Evolutionary conservation across 2,329 filamentous ascomycete species (phyloP).

Genomic region (Aureobasidium sp.): DNA sequence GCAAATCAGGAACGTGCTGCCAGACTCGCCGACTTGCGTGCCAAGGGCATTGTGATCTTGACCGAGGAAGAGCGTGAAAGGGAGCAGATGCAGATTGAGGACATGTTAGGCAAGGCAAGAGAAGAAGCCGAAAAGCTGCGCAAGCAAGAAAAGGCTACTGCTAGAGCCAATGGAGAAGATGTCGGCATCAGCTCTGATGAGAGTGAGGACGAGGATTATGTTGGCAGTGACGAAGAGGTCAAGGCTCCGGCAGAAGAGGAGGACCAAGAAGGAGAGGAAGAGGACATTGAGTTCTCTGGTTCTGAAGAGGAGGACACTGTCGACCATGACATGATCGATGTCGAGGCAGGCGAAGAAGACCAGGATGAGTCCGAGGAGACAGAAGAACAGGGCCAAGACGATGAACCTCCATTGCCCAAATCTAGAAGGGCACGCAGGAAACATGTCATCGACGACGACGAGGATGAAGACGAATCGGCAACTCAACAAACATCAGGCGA

Average conservation of each 20-base stretch:
- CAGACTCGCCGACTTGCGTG: slow-evolving; percentile 66
- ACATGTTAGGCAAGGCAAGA: slow-evolving; percentile 78
- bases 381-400: slow-evolving; percentile 22
- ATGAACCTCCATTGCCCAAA: slow-evolving; percentile 19
- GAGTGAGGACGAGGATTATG: slow-evolving; percentile 47
- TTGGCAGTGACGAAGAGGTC: slow-evolving; percentile 33
- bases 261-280: slow-evolving; percentile 28
- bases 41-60: slow-evolving; percentile 73
- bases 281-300: slow-evolving; percentile 19
- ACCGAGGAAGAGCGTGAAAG: slow-evolving; percentile 80
- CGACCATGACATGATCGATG: slow-evolving; percentile 30
- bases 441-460: slow-evolving; percentile 29
- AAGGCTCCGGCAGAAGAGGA: slow-evolving; percentile 30
- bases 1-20: slow-evolving; percentile 70
- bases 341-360: slow-evolving; percentile 26
- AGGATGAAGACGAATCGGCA: slow-evolving; percentile 23
- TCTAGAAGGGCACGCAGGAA: slow-evolving; percentile 24
- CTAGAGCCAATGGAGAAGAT: slow-evolving; percentile 54
- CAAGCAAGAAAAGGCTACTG: slow-evolving; percentile 65
- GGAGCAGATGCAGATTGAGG: slow-evolving; percentile 76
- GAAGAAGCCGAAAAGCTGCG: slow-evolving; percentile 73
- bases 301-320: slow-evolving; percentile 24
- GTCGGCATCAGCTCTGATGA: slow-evolving; percentile 48
- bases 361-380: slow-evolving; percentile 25
- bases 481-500: slow-evolving; percentile 19